Conservation (phyloP, 1,284 basidiomycete genomes). For the Heterobasidion parviporum region DNA sequence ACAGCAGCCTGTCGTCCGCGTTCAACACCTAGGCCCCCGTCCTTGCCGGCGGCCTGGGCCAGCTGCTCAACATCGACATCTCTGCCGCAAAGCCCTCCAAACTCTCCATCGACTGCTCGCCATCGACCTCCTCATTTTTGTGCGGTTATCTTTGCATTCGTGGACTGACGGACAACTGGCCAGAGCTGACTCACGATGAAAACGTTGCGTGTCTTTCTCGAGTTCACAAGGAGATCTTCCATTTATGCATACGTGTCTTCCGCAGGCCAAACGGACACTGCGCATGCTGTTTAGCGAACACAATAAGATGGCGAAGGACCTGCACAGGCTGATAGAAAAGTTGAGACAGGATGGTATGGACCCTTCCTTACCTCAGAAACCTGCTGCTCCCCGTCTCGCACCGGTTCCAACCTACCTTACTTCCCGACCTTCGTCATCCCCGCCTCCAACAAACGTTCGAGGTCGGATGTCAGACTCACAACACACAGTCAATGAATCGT, state of each 20-base stretch:
- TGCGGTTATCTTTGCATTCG: no score
- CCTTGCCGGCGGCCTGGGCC: no score
- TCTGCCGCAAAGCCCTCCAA: no score
- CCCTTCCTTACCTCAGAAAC: slow-evolving; percentile 41
- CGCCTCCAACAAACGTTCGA: slow-evolving; percentile 17
- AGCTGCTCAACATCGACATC: background rate
- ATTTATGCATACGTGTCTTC: slow-evolving; percentile 10
- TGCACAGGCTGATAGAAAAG: slow-evolving; percentile 61
- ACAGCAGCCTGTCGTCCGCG: no score
- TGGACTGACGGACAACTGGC: no score
- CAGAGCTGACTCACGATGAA: slow-evolving; percentile 59
- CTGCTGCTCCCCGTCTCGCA: slow-evolving; percentile 15
- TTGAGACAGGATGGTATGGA: slow-evolving; percentile 67
- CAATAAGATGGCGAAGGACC: slow-evolving; percentile 54
- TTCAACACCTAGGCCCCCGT: no score
- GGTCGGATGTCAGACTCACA: slow-evolving; percentile 57
- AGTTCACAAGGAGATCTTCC: slow-evolving; percentile 8
- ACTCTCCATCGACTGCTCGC: no score
- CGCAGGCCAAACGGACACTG: slow-evolving; percentile 67
- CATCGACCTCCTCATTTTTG: no score
- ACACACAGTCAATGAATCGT: slow-evolving; percentile 72
- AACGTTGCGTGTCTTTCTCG: slow-evolving; percentile 37
- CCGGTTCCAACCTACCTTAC: slow-evolving; percentile 10
- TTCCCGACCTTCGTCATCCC: slow-evolving; percentile 10
- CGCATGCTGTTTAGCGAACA: slow-evolving; percentile 69